Base-by-base conservation (phyloP, 805 yeast genomes). In the Saccharomycopsis amapae region DNA sequence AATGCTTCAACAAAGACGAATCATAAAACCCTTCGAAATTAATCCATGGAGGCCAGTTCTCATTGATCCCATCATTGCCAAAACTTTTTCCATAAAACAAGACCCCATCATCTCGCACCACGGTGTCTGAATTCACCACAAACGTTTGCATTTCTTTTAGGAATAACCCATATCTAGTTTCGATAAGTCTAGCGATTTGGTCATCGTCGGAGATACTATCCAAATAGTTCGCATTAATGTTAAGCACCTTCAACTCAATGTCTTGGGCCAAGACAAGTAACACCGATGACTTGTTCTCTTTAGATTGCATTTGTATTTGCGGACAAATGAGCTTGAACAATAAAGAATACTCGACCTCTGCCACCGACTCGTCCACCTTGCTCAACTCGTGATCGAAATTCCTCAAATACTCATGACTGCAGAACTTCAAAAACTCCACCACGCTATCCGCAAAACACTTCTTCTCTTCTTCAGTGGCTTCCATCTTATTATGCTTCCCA, bases 41-140 rank as follows among this genome's bases (percentile, higher is more conserved):
- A 18, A 81, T 54, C 72, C 76, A 73, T 0, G 86, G 86, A 0
- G 86, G 85, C 86, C 86, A 81, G 57, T 60, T 54, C 25, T 44
- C 50, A 1, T 57, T 50, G 7, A 53, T 50, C 3, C 50, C 53
- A 10, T 61, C 58, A 38, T 58, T 53, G 5, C 65, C 60, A 36
- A 60, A 60, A 12, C 60, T 58, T 36, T 55, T 53, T 23, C 33
- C 22, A 39, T 59, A 61, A 23, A 66, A 57, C 12, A 61, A 62
- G 45, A 63, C 63, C 20, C 60, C 59, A 15, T 62, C 64, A 5
- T 60, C 61, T 1, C 58, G 40, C 43, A 55, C 25, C 36, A 65
- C 47, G 56, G 63, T 55, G 59, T 66, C 63, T 41, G 69, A 65
- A 24, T 68, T 66, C 38, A 79, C 62, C 1, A 76, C 76, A 50